These are phyloP conservation scores for Apiotrichum siamense DNA, from an alignment of 1,284 basidiomycete genomes.

Conservation along the genomic window DNA sequence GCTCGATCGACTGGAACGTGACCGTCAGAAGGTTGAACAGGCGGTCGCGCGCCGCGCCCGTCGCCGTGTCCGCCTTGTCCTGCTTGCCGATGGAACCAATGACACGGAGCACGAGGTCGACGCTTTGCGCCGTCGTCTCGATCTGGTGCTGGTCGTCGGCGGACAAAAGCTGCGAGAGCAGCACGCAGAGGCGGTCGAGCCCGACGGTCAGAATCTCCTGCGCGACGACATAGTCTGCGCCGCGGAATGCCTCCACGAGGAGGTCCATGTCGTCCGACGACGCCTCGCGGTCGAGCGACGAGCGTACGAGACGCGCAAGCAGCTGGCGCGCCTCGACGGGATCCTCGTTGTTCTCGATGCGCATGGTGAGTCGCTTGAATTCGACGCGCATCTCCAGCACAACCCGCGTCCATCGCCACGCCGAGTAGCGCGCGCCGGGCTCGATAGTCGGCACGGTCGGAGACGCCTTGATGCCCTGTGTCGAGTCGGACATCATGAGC, in stretches of 20 bases:
- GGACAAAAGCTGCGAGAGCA: slow-evolving; percentile 31
- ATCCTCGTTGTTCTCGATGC: slow-evolving; percentile 34
- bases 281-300: slow-evolving; percentile 33
- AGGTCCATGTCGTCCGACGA: slow-evolving; percentile 41
- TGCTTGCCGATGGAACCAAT: slow-evolving; percentile 23
- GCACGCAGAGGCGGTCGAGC: slow-evolving; percentile 29
- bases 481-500: slow-evolving; percentile 42
- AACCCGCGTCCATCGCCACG: slow-evolving; percentile 43
- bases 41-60: slow-evolving; percentile 27
- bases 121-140: slow-evolving; percentile 19
- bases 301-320: slow-evolving; percentile 29
- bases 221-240: slow-evolving; percentile 36
- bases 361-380: slow-evolving; percentile 39
- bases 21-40: slow-evolving; percentile 34
- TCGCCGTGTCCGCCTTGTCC: slow-evolving; percentile 8
- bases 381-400: slow-evolving; percentile 45
- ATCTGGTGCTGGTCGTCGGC: slow-evolving; percentile 32
- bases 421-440: slow-evolving; percentile 29
- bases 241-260: slow-evolving; percentile 40
- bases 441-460: slow-evolving; percentile 22
- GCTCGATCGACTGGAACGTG: slow-evolving; percentile 34
- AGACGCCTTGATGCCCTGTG: slow-evolving; percentile 18
- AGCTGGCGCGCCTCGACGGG: slow-evolving; percentile 31
- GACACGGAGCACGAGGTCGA: slow-evolving; percentile 38
- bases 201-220: slow-evolving; percentile 40